phyloP scores from a whole-genome alignment of 768 basidiomycete genomes.

The Boletus eberwhitei region DNA sequence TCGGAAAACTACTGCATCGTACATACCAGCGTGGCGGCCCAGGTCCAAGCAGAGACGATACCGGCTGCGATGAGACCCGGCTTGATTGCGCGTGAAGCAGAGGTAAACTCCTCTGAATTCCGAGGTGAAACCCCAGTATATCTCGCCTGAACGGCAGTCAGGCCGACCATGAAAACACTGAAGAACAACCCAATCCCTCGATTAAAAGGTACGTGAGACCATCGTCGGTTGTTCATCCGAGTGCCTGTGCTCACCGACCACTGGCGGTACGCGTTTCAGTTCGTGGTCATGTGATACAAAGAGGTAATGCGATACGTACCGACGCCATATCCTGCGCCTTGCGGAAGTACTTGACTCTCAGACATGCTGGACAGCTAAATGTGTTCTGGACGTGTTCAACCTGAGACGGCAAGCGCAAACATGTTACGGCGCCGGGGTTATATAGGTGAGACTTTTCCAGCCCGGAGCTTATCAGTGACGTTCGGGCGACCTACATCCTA shows the following conservation, averaged over 20 bases:
- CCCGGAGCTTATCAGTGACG: constrained; percentile 16
- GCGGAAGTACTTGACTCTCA: constrained; percentile 50
- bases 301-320: constrained; percentile 39
- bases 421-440: not conserved
- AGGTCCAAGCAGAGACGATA: constrained; percentile 94
- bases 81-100: constrained; percentile 79
- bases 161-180: constrained; percentile 70
- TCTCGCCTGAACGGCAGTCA: constrained; percentile 79
- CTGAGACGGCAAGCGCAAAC: not conserved
- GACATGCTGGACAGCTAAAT: constrained; percentile 19
- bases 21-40: constrained; percentile 70
- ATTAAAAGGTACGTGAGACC: constrained; percentile 3
- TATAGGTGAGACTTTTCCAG: constrained; percentile 5
- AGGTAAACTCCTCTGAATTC: constrained; percentile 80
- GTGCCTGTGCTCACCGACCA: constrained; percentile 42
- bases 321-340: constrained; percentile 85
- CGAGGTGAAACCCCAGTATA: constrained; percentile 81
- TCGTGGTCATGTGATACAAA: not conserved
- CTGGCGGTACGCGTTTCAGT: constrained; percentile 28
- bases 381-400: not conserved
- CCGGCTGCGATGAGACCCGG: constrained; percentile 91
- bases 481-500: not conserved
- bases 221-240: not conserved
- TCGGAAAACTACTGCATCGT: not conserved
- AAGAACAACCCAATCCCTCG: constrained; percentile 87